Evolutionary conservation across 306 rosid genomes (phyloP), one percentile per base, ranked within the genome.

Genomic region (Quercus robur): DNA sequence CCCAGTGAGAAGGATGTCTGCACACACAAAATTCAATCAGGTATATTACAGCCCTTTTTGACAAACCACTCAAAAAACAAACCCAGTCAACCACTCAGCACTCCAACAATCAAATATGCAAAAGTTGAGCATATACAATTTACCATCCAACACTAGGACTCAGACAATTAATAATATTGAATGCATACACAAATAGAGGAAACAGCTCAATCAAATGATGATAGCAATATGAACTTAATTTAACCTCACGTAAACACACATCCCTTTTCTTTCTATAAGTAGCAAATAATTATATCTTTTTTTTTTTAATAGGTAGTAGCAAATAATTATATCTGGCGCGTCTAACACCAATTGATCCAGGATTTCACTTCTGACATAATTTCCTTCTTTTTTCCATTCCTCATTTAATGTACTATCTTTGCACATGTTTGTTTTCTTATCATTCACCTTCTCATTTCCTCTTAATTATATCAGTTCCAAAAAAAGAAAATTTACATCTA

Each of bases 1-100:
- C 99, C 99, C 98, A 96, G 79, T 93, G 99, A 66, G 99, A 96
- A 82, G 99, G 98, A 87, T 96, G 99, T 87, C 99, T 96, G 93
- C 86, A 89, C 46, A 71, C 72, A 75, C 10, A 89, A 85, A 63
- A 75, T 75, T 79, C 67, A 6, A 78, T 78, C 63, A 83, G 80
- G 78, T 75, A 67, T 54, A 21, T 72, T 58, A 70, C 74, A 57
- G 56, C 70, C 28, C 64, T 4, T 30, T 20, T 31, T 15, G 18
- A 11, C 63, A 81, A 38, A 35, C 44, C 70, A 78, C 81, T 12
- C 56, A 77, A 51, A 57, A 6, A 69, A 20, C 56, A 44, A 74
- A 56, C 21, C 5, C 5, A 28, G 4, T 30, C 54, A 25, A 20
- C 5, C 26, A 15, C 33, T 11, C 56, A 57, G 76, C 31, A 46